These are phyloP conservation scores for Suillus fuscotomentosus DNA, from an alignment of 768 basidiomycete species.

Conservation along the genomic window DNA sequence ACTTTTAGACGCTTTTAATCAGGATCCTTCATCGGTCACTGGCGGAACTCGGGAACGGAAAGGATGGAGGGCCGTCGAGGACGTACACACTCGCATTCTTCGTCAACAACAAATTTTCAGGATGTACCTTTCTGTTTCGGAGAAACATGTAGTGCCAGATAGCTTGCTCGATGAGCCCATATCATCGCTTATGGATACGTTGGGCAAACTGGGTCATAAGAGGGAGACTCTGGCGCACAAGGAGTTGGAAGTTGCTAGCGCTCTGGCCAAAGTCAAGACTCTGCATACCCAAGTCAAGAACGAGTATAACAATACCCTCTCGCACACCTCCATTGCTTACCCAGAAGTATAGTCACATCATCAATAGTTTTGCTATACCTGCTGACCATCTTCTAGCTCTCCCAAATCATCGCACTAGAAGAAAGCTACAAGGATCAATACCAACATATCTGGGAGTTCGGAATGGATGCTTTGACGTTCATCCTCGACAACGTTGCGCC, in stretches of 20 bases:
- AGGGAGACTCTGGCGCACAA: conserved; percentile 43
- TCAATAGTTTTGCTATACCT: not conserved
- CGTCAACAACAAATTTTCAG: conserved; percentile 58
- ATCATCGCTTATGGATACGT: conserved; percentile 42
- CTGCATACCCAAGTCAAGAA: conserved; percentile 57
- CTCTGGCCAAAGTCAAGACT: conserved; percentile 52
- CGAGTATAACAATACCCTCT: conserved; percentile 62
- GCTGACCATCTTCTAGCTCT: conserved; percentile 45
- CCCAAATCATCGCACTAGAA: conserved; percentile 66
- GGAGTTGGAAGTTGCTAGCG: conserved; percentile 47
- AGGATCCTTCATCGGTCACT: conserved; percentile 77
- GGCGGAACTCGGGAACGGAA: conserved; percentile 56
- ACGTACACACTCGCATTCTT: conserved; percentile 61
- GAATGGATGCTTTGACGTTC: conserved; percentile 74
- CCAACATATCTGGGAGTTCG: conserved; percentile 80
- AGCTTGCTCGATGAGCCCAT: conserved; percentile 58
- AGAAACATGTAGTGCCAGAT: conserved; percentile 20
- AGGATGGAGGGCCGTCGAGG: conserved; percentile 76
- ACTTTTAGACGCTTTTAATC: conserved; percentile 69
- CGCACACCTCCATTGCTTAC: conserved; percentile 73
- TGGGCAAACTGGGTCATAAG: conserved; percentile 50
- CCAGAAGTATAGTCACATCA: conserved; percentile 55
- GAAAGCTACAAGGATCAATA: conserved; percentile 81
- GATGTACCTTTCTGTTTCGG: conserved; percentile 38
- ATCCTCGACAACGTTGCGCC: conserved; percentile 75